phyloP scores from a whole-genome alignment of 176 grass and related monocot species.

The Carex cristatella region DNA sequence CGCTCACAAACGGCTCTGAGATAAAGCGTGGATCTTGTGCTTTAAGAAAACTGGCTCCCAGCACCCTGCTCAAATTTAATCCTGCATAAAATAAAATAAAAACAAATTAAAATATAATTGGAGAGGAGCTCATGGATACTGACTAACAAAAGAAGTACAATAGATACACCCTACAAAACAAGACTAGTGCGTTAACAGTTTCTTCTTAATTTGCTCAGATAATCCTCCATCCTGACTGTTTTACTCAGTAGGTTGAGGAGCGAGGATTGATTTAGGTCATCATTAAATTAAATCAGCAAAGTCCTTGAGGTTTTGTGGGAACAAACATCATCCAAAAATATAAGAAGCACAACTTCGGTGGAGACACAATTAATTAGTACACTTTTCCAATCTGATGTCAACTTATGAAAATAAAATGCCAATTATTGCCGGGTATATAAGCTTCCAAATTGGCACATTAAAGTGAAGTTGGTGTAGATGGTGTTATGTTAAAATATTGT shows the following conservation, averaged over 20 bases:
- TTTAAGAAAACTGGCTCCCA: slow-evolving; percentile 82
- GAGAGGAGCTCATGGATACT: not conserved
- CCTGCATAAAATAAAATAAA: slow-evolving; percentile 30
- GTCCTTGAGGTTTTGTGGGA: not conserved
- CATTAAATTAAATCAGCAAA: not conserved
- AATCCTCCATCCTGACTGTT: not conserved
- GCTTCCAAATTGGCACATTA: not conserved
- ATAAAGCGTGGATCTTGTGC: slow-evolving; percentile 73
- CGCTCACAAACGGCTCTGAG: slow-evolving; percentile 73
- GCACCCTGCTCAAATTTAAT: slow-evolving; percentile 72
- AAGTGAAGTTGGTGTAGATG: not conserved
- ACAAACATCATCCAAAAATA: not conserved
- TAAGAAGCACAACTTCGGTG: not conserved
- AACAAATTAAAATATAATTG: slow-evolving; percentile 6
- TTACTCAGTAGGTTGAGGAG: not conserved
- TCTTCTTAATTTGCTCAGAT: not conserved
- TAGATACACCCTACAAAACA: not conserved
- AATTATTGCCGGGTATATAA: not conserved
- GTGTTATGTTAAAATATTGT: not conserved
- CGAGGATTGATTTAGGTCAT: not conserved
- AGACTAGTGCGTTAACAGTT: not conserved
- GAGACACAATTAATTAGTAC: not conserved
- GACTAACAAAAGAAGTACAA: not conserved
- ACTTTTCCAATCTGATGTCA: slow-evolving; percentile 4
- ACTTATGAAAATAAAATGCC: not conserved